Percentiles rank a stretch among this genome's conserved stretches.
These are phyloP conservation scores for Spathaspora girioi DNA, from an alignment of 805 yeast genomes.

Conservation along the genomic window DNA sequence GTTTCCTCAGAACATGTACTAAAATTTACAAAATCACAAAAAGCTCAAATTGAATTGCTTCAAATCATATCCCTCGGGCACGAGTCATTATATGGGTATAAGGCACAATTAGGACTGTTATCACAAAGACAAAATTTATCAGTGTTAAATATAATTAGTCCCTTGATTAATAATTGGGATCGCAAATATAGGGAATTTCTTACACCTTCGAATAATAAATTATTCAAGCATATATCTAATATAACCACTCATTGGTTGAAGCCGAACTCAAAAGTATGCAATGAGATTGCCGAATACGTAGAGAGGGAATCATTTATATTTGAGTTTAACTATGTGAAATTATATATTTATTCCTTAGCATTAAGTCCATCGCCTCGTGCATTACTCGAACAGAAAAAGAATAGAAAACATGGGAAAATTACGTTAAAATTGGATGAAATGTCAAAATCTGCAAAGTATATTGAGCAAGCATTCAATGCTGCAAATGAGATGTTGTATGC, in stretches of 20 bases:
- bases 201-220: slow-evolving; percentile 43
- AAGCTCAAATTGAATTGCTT: slow-evolving; percentile 75
- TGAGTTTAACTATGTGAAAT: slow-evolving; percentile 80
- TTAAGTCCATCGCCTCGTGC: slow-evolving; percentile 41
- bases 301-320: slow-evolving; percentile 71
- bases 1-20: slow-evolving; percentile 28
- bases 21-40: slow-evolving; percentile 58
- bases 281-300: slow-evolving; percentile 40
- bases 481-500: slow-evolving; percentile 76
- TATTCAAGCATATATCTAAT: slow-evolving; percentile 24
- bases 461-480: slow-evolving; percentile 76
- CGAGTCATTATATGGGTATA: slow-evolving; percentile 73
- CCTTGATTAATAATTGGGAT: slow-evolving; percentile 78
- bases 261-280: slow-evolving; percentile 32
- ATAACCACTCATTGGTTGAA: slow-evolving; percentile 18
- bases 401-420: slow-evolving; percentile 16
- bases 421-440: slow-evolving; percentile 63
- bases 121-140: slow-evolving; percentile 66
- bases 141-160: slow-evolving; percentile 67
- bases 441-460: slow-evolving; percentile 68
- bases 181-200: slow-evolving; percentile 56
- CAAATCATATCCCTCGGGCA: slow-evolving; percentile 80
- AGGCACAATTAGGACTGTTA: slow-evolving; percentile 48
- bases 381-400: slow-evolving; percentile 9
- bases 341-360: slow-evolving; percentile 83